Base-by-base conservation (phyloP, 2,329 filamentous ascomycete genomes). In the Arthrinium puccinioides region DNA sequence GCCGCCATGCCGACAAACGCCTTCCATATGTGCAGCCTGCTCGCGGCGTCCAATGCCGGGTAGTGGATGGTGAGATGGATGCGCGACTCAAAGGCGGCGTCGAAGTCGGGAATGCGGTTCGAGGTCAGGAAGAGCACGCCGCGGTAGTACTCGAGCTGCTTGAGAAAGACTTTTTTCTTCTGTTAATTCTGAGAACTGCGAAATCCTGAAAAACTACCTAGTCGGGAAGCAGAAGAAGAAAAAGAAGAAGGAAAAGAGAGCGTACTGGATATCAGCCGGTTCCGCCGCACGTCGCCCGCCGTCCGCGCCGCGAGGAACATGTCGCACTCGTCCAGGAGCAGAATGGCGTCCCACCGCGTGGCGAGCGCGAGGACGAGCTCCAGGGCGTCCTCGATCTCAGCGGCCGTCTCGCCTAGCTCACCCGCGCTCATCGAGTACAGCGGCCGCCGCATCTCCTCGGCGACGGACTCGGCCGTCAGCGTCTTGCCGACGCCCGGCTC, bases 401-500 rank as follows among this genome's bases (percentile, higher is more conserved):
- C 13, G 3, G 55, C 32, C 2, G 42, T 34, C 15, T 45, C 48
- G 2, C 56, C 57, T 2, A 61, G 39, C 21, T 60, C 54, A 13
- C 55, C 55, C 3, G 49, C 44, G 10, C 45, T 46, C 4, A 62
- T 46, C 6, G 43, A 48, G 38, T 62, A 63, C 4, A 63, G 50
- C 9, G 58, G 61, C 2, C 45, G 40, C 5, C 48, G 43, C 11
- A 50, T 50, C 24, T 51, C 45, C 34, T 59, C 67, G 13, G 64
- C 57, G 6, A 63, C 53, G 6, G 57, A 53, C 38, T 62, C 55
- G 4, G 59, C 60, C 2, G 59, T 63, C 15, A 61, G 46, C 3
- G 47, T 48, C 16, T 49, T 70, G 16, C 67, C 67, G 0, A 63
- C 66, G 1, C 67, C 67, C 0, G 67, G 65, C 0, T 62, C 62